Conservation (phyloP, 371 early-diverging fungal species). For the Basidiobolus meristosporus region DNA sequence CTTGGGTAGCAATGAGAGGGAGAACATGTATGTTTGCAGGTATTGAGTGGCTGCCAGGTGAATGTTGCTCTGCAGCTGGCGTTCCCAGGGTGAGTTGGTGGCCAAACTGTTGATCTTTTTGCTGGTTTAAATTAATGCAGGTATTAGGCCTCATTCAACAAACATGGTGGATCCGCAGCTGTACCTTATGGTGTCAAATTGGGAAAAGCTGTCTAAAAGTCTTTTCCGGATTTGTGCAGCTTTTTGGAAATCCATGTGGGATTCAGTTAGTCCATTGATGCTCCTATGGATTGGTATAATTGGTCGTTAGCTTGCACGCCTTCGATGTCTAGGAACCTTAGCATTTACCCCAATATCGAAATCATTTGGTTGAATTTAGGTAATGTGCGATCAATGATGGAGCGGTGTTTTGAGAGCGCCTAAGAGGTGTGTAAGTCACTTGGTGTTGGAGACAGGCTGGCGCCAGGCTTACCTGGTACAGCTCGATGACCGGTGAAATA, state of each 20-base stretch:
- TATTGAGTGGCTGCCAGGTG: slow-evolving; percentile 50
- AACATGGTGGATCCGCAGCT: slow-evolving; percentile 9
- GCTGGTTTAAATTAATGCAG: neutral
- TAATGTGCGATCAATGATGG: too few species aligned
- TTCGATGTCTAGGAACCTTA: too few species aligned
- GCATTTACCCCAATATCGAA: too few species aligned
- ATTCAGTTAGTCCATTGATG: too few species aligned
- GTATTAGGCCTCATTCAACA: neutral
- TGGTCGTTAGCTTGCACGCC: too few species aligned
- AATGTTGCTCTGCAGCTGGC: slow-evolving; percentile 8
- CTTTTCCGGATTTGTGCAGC: slow-evolving; percentile 40
- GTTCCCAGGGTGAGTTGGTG: neutral
- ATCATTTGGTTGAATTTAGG: too few species aligned
- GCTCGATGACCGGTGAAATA: neutral
- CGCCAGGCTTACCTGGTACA: neutral
- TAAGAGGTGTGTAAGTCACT: too few species aligned
- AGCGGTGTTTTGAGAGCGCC: too few species aligned
- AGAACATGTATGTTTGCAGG: slow-evolving; percentile 73
- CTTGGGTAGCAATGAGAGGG: slow-evolving; percentile 67
- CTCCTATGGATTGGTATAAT: too few species aligned
- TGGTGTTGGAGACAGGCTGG: too few species aligned
- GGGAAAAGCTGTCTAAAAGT: slow-evolving; percentile 32
- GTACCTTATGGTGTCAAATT: slow-evolving; percentile 39
- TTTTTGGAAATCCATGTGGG: too few species aligned
- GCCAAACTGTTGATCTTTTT: neutral